Evolutionary conservation across 2,329 filamentous ascomycete genomes (phyloP).

Genomic region (Ambrosiella beaveri): DNA sequence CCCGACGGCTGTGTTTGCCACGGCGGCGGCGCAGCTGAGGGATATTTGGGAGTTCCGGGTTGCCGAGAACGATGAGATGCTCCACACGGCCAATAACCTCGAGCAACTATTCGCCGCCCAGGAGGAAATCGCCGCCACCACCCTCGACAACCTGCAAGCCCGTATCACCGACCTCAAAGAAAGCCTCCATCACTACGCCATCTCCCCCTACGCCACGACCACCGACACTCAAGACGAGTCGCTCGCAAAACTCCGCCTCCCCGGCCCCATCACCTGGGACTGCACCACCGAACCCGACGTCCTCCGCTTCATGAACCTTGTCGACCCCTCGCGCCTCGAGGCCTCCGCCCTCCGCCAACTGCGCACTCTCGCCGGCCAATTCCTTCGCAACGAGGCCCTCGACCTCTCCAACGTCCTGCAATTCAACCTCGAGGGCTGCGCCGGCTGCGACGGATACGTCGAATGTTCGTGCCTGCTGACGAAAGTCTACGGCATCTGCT

Average conservation of each 20-base stretch:
- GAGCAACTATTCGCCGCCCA: too few relatives aligned
- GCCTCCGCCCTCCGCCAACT: background rate
- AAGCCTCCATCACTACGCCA: too few relatives aligned
- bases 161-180: too few relatives aligned
- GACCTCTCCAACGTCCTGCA: background rate
- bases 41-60: too few relatives aligned
- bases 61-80: too few relatives aligned
- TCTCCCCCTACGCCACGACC: too few relatives aligned
- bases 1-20: too few relatives aligned
- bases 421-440: background rate
- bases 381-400: background rate
- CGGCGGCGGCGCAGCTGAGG: too few relatives aligned
- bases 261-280: background rate
- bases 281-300: background rate
- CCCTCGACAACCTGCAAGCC: too few relatives aligned
- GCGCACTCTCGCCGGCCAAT: background rate
- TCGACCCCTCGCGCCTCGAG: background rate
- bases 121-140: too few relatives aligned
- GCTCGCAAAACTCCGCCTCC: background rate
- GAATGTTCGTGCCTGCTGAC: background rate
- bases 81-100: too few relatives aligned
- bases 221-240: too few relatives aligned
- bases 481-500: background rate
- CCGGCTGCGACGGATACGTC: background rate
- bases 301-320: background rate